Conservation (phyloP, 2,329 filamentous ascomycete genomes). For the Epichloe glyceriae region DNA sequence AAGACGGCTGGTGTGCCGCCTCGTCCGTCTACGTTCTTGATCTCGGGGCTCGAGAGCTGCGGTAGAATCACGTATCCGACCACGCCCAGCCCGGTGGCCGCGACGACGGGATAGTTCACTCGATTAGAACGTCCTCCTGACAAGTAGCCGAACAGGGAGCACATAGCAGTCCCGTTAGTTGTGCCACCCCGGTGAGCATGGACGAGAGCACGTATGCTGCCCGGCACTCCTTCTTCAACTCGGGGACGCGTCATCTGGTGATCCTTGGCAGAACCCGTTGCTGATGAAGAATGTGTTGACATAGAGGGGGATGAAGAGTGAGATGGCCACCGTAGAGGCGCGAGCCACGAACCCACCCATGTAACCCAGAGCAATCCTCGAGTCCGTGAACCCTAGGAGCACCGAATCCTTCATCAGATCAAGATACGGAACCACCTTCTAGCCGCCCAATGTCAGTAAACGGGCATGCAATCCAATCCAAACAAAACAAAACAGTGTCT, state of each 20-base stretch:
- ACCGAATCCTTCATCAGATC: constrained; percentile 50
- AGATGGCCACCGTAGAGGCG: constrained; percentile 89
- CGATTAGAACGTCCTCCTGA: constrained; percentile 55
- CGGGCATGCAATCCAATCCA: background rate
- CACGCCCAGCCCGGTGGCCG: constrained; percentile 61
- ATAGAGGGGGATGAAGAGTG: constrained; percentile 84
- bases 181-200: constrained; percentile 77
- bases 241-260: constrained; percentile 49
- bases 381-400: constrained; percentile 59
- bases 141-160: constrained; percentile 82
- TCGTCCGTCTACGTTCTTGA: constrained; percentile 46
- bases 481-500: no score
- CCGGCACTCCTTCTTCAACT: constrained; percentile 75
- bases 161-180: constrained; percentile 71
- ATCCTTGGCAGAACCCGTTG: constrained; percentile 64
- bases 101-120: constrained; percentile 61
- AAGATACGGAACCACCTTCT: constrained; percentile 40
- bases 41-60: constrained; percentile 63
- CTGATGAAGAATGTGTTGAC: constrained; percentile 82
- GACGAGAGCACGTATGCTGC: constrained; percentile 80
- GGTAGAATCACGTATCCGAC: constrained; percentile 68
- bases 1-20: constrained; percentile 60
- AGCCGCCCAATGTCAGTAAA: background rate
- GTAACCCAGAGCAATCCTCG: constrained; percentile 75
- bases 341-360: constrained; percentile 89